These are phyloP conservation scores for Allium fistulosum DNA, from an alignment of 106 monocot species.

Conservation along the genomic window DNA sequence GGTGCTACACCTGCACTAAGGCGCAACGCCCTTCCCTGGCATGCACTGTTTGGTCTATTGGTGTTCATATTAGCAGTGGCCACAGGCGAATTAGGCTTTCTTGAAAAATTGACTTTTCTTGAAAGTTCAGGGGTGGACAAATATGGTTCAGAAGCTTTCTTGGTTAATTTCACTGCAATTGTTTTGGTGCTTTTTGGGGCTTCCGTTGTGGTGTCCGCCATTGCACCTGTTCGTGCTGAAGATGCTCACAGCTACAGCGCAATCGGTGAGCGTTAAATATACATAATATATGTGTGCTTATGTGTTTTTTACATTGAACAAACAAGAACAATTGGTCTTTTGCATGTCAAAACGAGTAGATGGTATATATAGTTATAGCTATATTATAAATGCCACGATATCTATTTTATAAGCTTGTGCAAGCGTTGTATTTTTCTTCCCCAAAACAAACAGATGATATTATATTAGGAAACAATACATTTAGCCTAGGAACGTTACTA, in stretches of 20 bases:
- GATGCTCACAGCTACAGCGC: conserved; percentile 29
- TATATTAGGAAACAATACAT: too few species aligned
- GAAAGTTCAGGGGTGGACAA: conserved; percentile 53
- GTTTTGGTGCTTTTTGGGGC: conserved; percentile 61
- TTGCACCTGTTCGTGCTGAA: conserved; percentile 33
- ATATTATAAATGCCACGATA: background rate
- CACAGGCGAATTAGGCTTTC: conserved; percentile 54
- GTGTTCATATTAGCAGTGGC: conserved; percentile 69
- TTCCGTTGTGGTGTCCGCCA: conserved; percentile 54
- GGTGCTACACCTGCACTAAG: conserved; percentile 26
- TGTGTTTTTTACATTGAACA: too few species aligned
- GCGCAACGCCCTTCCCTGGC: conserved; percentile 61
- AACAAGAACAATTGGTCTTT: too few species aligned
- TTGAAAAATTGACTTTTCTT: conserved; percentile 95
- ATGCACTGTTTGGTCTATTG: conserved; percentile 62
- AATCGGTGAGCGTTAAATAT: conserved; percentile 21
- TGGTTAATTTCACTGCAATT: conserved; percentile 89
- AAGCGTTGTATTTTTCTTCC: background rate
- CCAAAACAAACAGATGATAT: background rate
- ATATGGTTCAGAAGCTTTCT: conserved; percentile 71
- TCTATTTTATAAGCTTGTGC: too few species aligned
- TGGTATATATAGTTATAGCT: background rate
- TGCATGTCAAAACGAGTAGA: background rate
- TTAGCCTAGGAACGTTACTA: too few species aligned
- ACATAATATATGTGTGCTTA: background rate